phyloP scores from a whole-genome alignment of 73 alveolate genomes.

The Paramecium primaurelia region DNA sequence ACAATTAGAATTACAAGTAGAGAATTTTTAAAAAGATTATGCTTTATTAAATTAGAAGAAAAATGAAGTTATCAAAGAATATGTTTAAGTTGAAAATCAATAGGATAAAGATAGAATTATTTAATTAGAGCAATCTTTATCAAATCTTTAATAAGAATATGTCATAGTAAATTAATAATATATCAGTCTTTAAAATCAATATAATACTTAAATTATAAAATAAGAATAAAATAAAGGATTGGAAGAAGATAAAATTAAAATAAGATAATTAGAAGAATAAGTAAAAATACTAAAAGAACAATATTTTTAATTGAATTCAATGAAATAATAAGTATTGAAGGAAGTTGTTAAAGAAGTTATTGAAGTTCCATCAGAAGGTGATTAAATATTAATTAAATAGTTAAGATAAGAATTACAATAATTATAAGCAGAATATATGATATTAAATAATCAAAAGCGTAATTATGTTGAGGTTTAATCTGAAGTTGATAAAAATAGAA shows the following conservation, averaged over 20 bases:
- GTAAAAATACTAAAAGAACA: not conserved
- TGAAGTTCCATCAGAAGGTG: not conserved
- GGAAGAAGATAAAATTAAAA: not conserved
- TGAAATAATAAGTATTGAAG: conserved; percentile 8
- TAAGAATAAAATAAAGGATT: not conserved
- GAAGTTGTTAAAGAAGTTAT: conserved; percentile 24
- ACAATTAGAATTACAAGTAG: not conserved
- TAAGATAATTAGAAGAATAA: not conserved
- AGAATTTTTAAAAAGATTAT: not conserved
- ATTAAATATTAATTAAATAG: not conserved
- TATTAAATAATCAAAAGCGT: not conserved
- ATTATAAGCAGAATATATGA: not conserved
- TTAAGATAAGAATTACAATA: not conserved
- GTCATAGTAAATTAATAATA: not conserved
- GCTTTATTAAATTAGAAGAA: not conserved
- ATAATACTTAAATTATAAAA: not conserved
- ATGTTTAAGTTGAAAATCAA: not conserved
- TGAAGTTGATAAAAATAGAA: not conserved
- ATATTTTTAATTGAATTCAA: not conserved
- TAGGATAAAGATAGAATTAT: not conserved
- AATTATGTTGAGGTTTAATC: not conserved
- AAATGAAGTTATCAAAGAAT: not conserved
- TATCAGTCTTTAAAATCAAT: not conserved
- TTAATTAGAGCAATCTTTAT: not conserved
- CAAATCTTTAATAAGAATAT: not conserved